These are phyloP conservation scores for Tetrahymena thermophila DNA, from an alignment of 73 alveolate species.

Conservation along the genomic window DNA sequence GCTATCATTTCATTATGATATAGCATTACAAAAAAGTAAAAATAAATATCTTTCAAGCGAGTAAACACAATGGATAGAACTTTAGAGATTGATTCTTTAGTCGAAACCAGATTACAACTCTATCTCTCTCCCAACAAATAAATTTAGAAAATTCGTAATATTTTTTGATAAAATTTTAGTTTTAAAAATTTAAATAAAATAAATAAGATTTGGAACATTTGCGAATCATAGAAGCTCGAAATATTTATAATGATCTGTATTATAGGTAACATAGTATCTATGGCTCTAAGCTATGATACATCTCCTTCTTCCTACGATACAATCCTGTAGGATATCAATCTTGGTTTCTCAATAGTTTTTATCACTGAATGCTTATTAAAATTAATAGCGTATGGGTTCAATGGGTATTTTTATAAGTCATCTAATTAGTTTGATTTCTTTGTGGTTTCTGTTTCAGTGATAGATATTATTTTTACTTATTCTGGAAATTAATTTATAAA, in stretches of 20 bases:
- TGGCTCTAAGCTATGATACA: constrained; percentile 67
- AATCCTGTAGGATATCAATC: constrained; percentile 3
- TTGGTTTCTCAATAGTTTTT: constrained; percentile 51
- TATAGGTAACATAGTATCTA: constrained; percentile 68
- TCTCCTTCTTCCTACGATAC: constrained; percentile 42
- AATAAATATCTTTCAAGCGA: constrained; percentile 37
- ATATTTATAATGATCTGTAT: constrained; percentile 70
- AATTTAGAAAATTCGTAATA: background rate
- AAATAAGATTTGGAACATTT: constrained; percentile 26
- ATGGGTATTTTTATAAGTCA: constrained; percentile 53
- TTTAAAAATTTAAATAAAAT: constrained; percentile 1
- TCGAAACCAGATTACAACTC: constrained; percentile 49
- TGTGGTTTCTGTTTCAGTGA: constrained; percentile 63
- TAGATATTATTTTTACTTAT: constrained; percentile 52
- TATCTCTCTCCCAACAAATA: background rate
- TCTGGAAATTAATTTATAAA: constrained; percentile 54
- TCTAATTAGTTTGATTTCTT: constrained; percentile 79
- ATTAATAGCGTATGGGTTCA: constrained; percentile 59
- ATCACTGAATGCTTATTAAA: constrained; percentile 55
- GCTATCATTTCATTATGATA: constrained; percentile 82
- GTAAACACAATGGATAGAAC: constrained; percentile 57
- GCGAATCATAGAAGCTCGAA: constrained; percentile 45
- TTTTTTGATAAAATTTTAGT: background rate
- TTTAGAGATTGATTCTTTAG: constrained; percentile 44
- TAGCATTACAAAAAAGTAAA: constrained; percentile 57